Evolutionary conservation across 2,329 filamentous ascomycete species (phyloP).

Genomic region (Exophiala bonariae): DNA sequence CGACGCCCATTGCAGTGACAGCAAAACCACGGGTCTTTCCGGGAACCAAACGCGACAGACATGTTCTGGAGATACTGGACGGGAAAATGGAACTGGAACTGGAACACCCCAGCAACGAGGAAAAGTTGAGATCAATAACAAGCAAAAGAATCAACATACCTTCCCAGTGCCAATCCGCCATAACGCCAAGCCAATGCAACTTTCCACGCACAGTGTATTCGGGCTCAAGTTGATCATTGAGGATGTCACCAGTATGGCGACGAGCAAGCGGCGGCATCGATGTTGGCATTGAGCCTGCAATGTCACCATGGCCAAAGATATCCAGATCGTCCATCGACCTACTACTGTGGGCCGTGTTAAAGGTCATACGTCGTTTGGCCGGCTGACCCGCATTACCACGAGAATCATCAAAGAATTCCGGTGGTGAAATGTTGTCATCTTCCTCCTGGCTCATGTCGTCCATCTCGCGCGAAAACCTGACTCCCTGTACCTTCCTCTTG

Average conservation of each 20-base stretch:
- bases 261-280: slow-evolving; percentile 1
- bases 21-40: too few species aligned
- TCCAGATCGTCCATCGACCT: neutral
- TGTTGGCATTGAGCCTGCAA: neutral
- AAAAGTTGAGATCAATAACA: slow-evolving; percentile 3
- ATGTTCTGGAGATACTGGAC: neutral
- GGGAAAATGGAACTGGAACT: too few species aligned
- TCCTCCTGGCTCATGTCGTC: slow-evolving; percentile 5
- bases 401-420: too few species aligned
- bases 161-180: slow-evolving; percentile 74
- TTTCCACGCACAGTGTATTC: slow-evolving; percentile 66
- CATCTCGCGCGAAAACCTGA: neutral
- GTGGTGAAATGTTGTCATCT: neutral
- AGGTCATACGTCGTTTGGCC: slow-evolving; percentile 1
- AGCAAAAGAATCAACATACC: slow-evolving; percentile 42
- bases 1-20: too few species aligned
- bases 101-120: neutral
- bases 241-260: slow-evolving; percentile 35
- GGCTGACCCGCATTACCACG: too few species aligned
- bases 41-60: too few species aligned
- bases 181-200: slow-evolving; percentile 70
- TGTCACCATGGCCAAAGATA: neutral
- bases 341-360: neutral
- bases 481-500: slow-evolving; percentile 17
- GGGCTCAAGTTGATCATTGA: slow-evolving; percentile 43